These are phyloP conservation scores for Colletotrichum camelliae DNA, from an alignment of 2,329 filamentous ascomycete genomes.

Conservation along the genomic window DNA sequence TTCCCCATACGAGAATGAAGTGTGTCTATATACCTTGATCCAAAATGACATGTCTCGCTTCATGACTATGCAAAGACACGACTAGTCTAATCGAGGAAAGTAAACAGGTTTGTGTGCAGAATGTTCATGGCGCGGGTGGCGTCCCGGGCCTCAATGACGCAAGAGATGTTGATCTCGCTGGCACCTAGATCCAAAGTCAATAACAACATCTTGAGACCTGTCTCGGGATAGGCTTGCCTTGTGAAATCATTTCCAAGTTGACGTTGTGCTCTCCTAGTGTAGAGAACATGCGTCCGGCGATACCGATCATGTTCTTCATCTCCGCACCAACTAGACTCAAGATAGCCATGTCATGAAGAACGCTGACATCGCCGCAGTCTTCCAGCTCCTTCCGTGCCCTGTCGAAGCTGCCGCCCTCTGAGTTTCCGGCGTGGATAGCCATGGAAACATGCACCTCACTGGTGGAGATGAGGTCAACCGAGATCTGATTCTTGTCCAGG, in stretches of 20 bases:
- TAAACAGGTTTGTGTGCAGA: constrained; percentile 95
- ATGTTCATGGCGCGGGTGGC: constrained; percentile 95
- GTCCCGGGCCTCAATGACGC: constrained; percentile 91
- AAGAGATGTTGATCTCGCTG: constrained; percentile 99
- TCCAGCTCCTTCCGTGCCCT: constrained; percentile 74
- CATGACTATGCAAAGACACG: not conserved
- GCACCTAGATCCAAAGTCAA: constrained; percentile 66
- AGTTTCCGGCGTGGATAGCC: constrained; percentile 85
- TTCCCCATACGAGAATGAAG: not conserved
- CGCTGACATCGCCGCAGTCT: constrained; percentile 87
- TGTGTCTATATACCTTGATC: not conserved
- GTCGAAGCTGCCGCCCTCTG: constrained; percentile 66
- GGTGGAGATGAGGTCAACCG: constrained; percentile 95
- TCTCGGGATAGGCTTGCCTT: constrained; percentile 66
- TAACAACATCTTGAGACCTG: constrained; percentile 53
- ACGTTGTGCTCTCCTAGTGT: constrained; percentile 92
- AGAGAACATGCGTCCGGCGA: constrained; percentile 93
- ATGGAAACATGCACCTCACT: constrained; percentile 97
- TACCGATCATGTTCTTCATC: constrained; percentile 97
- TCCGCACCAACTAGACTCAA: constrained; percentile 92
- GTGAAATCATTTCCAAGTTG: constrained; percentile 99
- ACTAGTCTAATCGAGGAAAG: constrained; percentile 75
- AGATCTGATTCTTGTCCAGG: constrained; percentile 83
- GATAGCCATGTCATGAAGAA: constrained; percentile 93
- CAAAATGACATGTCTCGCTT: not conserved